These are phyloP conservation scores for Boletus eberwhitei DNA, from an alignment of 768 basidiomycete genomes.

Conservation along the genomic window DNA sequence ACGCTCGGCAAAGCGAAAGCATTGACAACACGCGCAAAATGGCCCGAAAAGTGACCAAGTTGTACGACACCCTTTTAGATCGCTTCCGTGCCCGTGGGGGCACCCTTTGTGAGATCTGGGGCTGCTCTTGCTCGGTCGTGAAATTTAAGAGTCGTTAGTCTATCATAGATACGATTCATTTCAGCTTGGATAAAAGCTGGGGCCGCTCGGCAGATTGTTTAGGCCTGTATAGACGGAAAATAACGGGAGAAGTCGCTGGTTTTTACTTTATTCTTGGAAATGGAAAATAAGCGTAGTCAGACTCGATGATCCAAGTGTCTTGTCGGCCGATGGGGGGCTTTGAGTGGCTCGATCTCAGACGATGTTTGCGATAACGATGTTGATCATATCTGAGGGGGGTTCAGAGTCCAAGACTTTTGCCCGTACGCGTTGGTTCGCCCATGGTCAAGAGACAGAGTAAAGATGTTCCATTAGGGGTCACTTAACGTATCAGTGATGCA, in stretches of 20 bases:
- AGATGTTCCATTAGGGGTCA: not conserved
- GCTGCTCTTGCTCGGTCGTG: no score
- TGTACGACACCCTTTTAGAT: not conserved
- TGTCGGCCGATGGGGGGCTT: slow-evolving; percentile 5
- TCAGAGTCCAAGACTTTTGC: not conserved
- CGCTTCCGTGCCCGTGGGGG: no score
- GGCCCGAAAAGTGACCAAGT: not conserved
- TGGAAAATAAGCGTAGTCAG: not conserved
- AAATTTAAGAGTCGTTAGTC: no score
- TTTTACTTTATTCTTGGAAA: not conserved
- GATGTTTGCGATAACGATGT: not conserved
- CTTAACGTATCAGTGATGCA: slow-evolving; percentile 8
- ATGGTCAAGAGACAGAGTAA: not conserved
- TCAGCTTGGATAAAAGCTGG: not conserved
- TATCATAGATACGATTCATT: not conserved
- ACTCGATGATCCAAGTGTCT: not conserved
- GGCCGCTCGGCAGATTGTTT: not conserved
- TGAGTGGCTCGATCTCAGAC: not conserved
- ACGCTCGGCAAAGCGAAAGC: slow-evolving; percentile 8
- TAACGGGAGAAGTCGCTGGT: not conserved
- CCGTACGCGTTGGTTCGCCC: not conserved
- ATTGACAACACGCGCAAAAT: not conserved
- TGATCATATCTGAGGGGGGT: not conserved
- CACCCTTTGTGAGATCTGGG: no score
- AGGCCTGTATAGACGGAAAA: not conserved